These are phyloP conservation scores for Chamaecyparis obtusa DNA, from an alignment of 75 land plant genomes.

Conservation along the genomic window DNA sequence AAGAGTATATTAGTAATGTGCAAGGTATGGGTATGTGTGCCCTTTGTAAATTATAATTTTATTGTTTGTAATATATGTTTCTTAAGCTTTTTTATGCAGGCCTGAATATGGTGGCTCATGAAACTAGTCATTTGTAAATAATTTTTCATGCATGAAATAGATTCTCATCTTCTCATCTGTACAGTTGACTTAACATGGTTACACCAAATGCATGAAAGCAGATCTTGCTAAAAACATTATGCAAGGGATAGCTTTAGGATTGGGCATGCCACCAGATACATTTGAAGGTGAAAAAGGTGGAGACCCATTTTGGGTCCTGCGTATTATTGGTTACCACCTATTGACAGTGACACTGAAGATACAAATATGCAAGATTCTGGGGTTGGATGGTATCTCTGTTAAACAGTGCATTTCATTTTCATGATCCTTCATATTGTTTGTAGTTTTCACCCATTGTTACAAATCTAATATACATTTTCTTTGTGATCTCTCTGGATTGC, in stretches of 20 bases:
- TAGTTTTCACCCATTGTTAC: constrained; percentile 1
- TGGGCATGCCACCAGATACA: constrained; percentile 63
- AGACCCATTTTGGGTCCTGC: constrained; percentile 87
- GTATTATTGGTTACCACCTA: constrained; percentile 88
- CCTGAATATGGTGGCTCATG: background rate
- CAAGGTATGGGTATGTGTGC: constrained; percentile 47
- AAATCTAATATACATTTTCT: background rate
- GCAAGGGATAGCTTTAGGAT: constrained; percentile 85
- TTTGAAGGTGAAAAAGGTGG: constrained; percentile 87
- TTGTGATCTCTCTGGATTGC: constrained; percentile 14
- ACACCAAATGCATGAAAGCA: constrained; percentile 7
- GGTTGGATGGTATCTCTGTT: constrained; percentile 73
- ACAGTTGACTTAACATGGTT: background rate
- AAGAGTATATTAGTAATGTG: constrained; percentile 64
- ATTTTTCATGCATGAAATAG: background rate
- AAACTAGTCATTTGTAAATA: background rate
- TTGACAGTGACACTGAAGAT: constrained; percentile 17
- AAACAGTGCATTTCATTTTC: background rate
- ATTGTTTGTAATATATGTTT: background rate
- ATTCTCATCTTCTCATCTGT: background rate
- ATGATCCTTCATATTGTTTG: background rate
- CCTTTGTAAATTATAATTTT: background rate
- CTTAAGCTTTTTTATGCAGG: background rate
- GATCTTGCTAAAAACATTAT: constrained; percentile 80
- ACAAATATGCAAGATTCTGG: constrained; percentile 29